Conservation (phyloP, 768 basidiomycete species). For the Psilocybe tampanensis region DNA sequence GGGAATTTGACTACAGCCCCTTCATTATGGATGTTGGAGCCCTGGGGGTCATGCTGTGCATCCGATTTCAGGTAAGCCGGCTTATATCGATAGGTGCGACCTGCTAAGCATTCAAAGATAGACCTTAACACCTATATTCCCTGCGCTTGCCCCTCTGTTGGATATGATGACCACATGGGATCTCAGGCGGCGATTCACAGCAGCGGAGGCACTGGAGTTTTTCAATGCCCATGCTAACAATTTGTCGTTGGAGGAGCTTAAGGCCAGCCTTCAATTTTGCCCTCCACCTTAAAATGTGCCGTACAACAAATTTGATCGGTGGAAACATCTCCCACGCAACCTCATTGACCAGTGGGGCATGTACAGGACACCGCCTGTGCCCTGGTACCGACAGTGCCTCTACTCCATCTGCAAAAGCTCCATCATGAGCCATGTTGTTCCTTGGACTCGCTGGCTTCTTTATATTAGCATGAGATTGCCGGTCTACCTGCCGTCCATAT, state of each 20-base stretch:
- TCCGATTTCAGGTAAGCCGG: constrained; percentile 9
- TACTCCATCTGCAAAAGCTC: background rate
- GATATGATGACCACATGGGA: constrained; percentile 28
- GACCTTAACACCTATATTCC: too few relatives aligned
- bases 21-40: constrained; percentile 27
- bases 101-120: too few relatives aligned
- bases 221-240: constrained; percentile 15
- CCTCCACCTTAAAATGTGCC: background rate
- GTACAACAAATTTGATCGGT: constrained; percentile 15
- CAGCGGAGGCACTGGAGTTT: constrained; percentile 27
- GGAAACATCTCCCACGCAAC: constrained; percentile 15
- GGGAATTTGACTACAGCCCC: constrained; percentile 12
- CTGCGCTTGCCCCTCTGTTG: constrained; percentile 27
- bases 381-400: constrained; percentile 3
- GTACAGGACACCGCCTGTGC: constrained; percentile 15
- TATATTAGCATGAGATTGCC: too few relatives aligned
- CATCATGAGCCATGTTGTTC: background rate
- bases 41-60: constrained; percentile 14
- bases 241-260: background rate
- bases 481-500: too few relatives aligned
- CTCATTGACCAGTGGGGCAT: constrained; percentile 20
- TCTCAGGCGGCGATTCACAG: constrained; percentile 24
- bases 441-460: background rate
- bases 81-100: background rate
- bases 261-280: background rate